phyloP scores from a whole-genome alignment of 2,329 filamentous ascomycete genomes.

The Pseudogymnoascus sp. region DNA sequence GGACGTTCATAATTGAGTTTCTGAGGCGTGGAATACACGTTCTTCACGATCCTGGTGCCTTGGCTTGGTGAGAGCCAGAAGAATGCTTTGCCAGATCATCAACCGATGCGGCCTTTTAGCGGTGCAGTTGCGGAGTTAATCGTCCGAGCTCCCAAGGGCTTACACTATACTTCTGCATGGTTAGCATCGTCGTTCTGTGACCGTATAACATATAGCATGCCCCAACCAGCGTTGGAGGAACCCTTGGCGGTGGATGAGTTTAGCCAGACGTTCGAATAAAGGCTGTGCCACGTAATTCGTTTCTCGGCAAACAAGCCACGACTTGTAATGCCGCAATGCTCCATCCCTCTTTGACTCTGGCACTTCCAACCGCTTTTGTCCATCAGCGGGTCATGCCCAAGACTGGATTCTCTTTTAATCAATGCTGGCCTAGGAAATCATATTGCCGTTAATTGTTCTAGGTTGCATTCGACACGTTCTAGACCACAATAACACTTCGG shows the following conservation, averaged over 20 bases:
- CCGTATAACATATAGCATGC: no score
- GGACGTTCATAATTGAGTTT: not conserved
- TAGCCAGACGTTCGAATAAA: conserved; percentile 5
- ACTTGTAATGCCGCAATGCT: not conserved
- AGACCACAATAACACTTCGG: not conserved
- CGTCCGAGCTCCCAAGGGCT: not conserved
- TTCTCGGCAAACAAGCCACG: not conserved
- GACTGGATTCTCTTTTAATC: not conserved
- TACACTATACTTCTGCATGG: no score
- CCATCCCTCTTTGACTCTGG: not conserved
- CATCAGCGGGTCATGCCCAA: not conserved
- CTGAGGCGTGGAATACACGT: not conserved
- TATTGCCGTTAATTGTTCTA: not conserved
- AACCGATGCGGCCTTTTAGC: not conserved
- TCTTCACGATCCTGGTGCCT: not conserved
- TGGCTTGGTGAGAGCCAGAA: not conserved
- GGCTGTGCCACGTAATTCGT: not conserved
- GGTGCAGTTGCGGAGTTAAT: not conserved
- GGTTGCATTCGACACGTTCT: not conserved
- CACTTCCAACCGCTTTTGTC: not conserved
- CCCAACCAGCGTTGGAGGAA: not conserved
- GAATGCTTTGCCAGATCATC: not conserved
- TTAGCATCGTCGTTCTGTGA: no score
- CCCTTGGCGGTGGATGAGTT: not conserved
- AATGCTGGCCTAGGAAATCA: not conserved